Conservation (phyloP, 2,329 filamentous ascomycete species). For the Fusarium miscanthi region DNA sequence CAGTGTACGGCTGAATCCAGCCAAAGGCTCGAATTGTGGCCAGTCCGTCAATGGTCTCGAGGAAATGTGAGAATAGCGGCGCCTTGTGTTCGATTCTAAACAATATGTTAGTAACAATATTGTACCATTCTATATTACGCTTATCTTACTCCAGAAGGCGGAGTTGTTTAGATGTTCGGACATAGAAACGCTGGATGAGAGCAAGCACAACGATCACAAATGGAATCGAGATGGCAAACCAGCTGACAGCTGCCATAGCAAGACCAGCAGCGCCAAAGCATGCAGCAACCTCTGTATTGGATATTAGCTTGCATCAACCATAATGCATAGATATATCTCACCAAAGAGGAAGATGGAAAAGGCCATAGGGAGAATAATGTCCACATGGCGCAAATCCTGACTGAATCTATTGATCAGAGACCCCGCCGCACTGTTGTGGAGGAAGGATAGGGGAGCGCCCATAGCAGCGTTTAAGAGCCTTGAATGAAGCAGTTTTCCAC, state of each 20-base stretch:
- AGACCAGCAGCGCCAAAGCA: constrained; percentile 58
- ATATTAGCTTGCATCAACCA: not conserved
- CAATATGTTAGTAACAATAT: no score
- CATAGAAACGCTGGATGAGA: constrained; percentile 62
- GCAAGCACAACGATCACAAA: constrained; percentile 55
- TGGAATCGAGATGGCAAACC: constrained; percentile 59
- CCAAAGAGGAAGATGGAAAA: constrained; percentile 45
- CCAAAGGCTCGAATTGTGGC: constrained; percentile 54
- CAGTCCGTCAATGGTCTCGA: constrained; percentile 48
- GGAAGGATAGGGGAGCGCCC: constrained; percentile 44
- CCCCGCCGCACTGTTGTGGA: constrained; percentile 45
- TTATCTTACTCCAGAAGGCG: constrained; percentile 58
- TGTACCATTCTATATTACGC: no score
- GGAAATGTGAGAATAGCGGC: constrained; percentile 49
- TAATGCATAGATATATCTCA: not conserved
- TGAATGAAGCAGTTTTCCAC: constrained; percentile 42
- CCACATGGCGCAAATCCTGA: constrained; percentile 56
- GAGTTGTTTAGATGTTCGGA: constrained; percentile 66
- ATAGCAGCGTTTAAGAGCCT: constrained; percentile 43
- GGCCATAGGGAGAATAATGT: constrained; percentile 51
- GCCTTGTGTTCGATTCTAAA: constrained; percentile 49
- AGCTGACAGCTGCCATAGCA: constrained; percentile 57
- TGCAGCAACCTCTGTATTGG: constrained; percentile 40
- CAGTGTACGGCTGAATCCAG: constrained; percentile 51
- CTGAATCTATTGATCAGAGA: constrained; percentile 53